phyloP scores from a whole-genome alignment of 2,329 filamentous ascomycete species.

The Septoria linicola region DNA sequence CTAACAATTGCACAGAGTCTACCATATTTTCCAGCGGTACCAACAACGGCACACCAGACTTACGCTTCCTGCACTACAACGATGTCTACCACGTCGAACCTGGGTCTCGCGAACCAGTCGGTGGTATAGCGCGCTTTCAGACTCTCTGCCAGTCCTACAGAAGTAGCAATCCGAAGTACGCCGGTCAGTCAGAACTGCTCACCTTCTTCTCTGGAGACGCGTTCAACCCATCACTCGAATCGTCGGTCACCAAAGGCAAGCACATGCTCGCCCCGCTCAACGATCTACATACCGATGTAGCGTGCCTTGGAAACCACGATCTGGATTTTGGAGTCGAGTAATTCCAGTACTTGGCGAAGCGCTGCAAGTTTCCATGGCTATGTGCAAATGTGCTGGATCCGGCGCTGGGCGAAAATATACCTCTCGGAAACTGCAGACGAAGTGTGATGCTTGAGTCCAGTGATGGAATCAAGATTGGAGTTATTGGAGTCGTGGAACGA shows the following conservation, averaged over 20 bases:
- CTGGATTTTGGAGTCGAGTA: constrained; percentile 87
- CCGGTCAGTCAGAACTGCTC: constrained; percentile 63
- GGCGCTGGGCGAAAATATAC: constrained; percentile 69
- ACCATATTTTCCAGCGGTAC: constrained; percentile 26
- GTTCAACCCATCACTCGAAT: constrained; percentile 88
- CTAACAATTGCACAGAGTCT: constrained; percentile 26
- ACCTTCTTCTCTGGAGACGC: constrained; percentile 90
- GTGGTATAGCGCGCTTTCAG: constrained; percentile 78
- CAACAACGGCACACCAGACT: constrained; percentile 47
- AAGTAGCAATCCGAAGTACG: constrained; percentile 53
- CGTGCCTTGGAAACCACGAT: constrained; percentile 91
- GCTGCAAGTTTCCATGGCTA: constrained; percentile 86
- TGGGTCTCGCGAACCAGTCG: constrained; percentile 74
- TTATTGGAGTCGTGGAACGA: constrained; percentile 81
- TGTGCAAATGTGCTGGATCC: constrained; percentile 86
- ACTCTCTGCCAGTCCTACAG: constrained; percentile 71
- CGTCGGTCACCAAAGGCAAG: constrained; percentile 79
- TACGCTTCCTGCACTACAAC: constrained; percentile 87
- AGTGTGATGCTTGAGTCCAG: constrained; percentile 76
- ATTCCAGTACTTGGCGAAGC: constrained; percentile 67
- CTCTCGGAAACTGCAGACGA: constrained; percentile 72
- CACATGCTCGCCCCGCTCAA: constrained; percentile 91
- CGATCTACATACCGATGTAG: constrained; percentile 70
- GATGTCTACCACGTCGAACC: constrained; percentile 89
- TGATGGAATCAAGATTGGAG: constrained; percentile 80